A percentile compares a stretch with the other conserved stretches of the same genome.
These are phyloP conservation scores for Starmera pachycereana DNA, from an alignment of 805 yeast genomes.

Conservation along the genomic window DNA sequence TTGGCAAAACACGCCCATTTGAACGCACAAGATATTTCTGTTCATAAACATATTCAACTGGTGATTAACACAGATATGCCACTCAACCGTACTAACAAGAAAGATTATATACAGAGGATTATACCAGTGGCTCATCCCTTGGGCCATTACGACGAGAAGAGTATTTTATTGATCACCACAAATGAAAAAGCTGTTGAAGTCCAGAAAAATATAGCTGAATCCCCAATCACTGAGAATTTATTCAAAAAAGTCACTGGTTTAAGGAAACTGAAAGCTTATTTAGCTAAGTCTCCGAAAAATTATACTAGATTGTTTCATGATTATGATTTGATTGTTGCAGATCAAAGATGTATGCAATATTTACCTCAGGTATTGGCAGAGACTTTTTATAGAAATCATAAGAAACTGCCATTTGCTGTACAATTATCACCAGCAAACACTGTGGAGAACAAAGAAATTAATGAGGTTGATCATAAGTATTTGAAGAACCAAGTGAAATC, in stretches of 20 bases:
- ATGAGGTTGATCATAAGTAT: constrained; percentile 56
- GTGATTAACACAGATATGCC: constrained; percentile 39
- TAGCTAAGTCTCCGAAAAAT: constrained; percentile 30
- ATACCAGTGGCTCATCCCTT: constrained; percentile 47
- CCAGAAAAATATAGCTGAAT: constrained; percentile 34
- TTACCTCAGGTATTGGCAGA: constrained; percentile 50
- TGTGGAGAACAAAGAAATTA: constrained; percentile 32
- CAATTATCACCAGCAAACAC: constrained; percentile 34
- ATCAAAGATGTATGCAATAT: constrained; percentile 53
- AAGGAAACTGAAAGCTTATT: constrained; percentile 39
- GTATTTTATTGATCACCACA: constrained; percentile 56
- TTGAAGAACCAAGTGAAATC: constrained; percentile 55
- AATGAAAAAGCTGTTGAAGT: constrained; percentile 59
- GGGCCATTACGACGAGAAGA: constrained; percentile 35
- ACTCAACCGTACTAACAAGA: constrained; percentile 23
- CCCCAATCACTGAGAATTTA: constrained; percentile 46
- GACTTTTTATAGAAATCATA: constrained; percentile 51
- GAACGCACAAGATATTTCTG: no score
- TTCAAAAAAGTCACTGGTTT: constrained; percentile 54
- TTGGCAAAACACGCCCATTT: not conserved
- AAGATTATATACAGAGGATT: constrained; percentile 46
- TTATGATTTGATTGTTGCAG: constrained; percentile 59
- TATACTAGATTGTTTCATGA: constrained; percentile 37
- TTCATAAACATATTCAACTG: constrained; percentile 12
- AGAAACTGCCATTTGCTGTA: constrained; percentile 57